A percentile compares a stretch with the other conserved stretches of the same genome.
Conservation (phyloP, 108 stramenopile genomes). For the Chaetoceros muelleri region DNA sequence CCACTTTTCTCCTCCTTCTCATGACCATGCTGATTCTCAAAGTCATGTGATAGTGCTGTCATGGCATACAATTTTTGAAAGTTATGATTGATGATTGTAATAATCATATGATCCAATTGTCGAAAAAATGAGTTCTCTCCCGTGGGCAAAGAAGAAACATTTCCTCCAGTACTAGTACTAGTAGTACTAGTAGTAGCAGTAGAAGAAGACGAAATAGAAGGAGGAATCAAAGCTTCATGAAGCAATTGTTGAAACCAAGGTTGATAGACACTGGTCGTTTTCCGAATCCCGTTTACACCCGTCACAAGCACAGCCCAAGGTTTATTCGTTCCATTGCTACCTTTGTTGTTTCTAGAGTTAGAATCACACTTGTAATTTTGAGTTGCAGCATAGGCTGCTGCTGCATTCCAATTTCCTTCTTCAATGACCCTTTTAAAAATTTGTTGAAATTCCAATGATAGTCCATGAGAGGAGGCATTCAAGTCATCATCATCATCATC, state of each 20-base stretch:
- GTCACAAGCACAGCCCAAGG: constrained; percentile 85
- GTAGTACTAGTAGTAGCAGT: background rate
- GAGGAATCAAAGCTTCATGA: constrained; percentile 46
- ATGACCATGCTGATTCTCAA: constrained; percentile 15
- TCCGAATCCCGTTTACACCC: constrained; percentile 82
- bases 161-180: background rate
- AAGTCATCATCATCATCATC: constrained; percentile 5
- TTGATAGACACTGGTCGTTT: constrained; percentile 77
- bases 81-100: constrained; percentile 68
- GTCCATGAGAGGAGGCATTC: constrained; percentile 1
- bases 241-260: constrained; percentile 64
- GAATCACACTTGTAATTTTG: constrained; percentile 4
- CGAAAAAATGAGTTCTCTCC: constrained; percentile 74
- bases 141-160: constrained; percentile 21
- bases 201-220: constrained; percentile 11
- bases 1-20: constrained; percentile 4
- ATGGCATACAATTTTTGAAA: constrained; percentile 56
- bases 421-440: constrained; percentile 46
- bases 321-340: constrained; percentile 3
- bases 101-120: constrained; percentile 84
- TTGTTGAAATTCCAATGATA: constrained; percentile 15
- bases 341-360: background rate
- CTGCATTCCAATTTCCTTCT: constrained; percentile 79
- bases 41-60: constrained; percentile 14
- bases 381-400: constrained; percentile 14